Conservation (phyloP, 2,329 filamentous ascomycete genomes). For the Diplodia seriata region DNA sequence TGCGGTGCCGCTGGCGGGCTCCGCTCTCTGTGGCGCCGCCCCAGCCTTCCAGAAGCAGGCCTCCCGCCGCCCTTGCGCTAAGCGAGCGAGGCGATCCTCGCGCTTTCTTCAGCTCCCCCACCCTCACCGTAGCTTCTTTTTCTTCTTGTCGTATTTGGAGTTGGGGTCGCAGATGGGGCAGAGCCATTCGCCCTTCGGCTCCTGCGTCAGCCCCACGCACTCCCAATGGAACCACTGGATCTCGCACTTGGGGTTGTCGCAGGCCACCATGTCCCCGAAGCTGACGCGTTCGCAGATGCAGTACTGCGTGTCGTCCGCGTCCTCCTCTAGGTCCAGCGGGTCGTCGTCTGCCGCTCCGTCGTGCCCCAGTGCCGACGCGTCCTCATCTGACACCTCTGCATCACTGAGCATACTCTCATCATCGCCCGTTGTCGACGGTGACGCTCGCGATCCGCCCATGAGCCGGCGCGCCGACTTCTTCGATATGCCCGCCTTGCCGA, state of each 20-base stretch:
- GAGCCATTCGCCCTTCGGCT: slow-evolving; percentile 59
- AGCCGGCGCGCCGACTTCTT: slow-evolving; percentile 47
- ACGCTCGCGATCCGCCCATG: slow-evolving; percentile 46
- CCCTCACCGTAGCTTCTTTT: slow-evolving; percentile 47
- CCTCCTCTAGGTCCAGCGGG: slow-evolving; percentile 71
- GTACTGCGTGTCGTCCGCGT: slow-evolving; percentile 78
- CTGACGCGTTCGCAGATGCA: slow-evolving; percentile 84
- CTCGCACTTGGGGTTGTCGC: slow-evolving; percentile 81
- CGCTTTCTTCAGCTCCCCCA: slow-evolving; percentile 1
- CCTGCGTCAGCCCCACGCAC: slow-evolving; percentile 58
- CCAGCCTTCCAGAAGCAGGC: neutral
- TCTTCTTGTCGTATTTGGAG: slow-evolving; percentile 48
- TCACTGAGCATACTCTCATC: slow-evolving; percentile 63
- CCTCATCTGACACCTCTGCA: slow-evolving; percentile 57
- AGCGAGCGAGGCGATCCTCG: slow-evolving; percentile 19
- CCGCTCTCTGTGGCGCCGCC: neutral
- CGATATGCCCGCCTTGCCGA: slow-evolving; percentile 43
- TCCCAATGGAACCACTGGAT: slow-evolving; percentile 90
- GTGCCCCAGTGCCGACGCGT: slow-evolving; percentile 46
- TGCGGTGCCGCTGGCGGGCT: neutral
- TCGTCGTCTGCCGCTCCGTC: slow-evolving; percentile 79
- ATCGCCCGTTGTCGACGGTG: slow-evolving; percentile 53
- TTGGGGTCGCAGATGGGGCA: slow-evolving; percentile 47
- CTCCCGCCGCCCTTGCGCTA: slow-evolving; percentile 19
- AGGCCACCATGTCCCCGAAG: slow-evolving; percentile 88